phyloP scores from a whole-genome alignment of 495 filamentous ascomycete species.

The Cercophora sp. region DNA sequence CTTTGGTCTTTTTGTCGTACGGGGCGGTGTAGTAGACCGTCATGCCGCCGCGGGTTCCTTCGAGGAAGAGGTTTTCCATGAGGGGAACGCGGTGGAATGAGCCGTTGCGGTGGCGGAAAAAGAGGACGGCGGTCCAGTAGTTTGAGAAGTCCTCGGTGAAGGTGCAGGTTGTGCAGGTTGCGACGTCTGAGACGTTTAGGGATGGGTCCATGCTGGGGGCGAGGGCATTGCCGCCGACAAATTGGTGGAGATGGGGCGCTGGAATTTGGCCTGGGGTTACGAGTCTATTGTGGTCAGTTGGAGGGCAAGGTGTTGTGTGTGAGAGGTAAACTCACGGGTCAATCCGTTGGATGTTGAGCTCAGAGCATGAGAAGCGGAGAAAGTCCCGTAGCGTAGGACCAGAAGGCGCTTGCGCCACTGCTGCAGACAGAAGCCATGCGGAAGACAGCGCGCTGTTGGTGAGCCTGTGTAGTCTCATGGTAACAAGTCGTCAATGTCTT shows the following conservation, averaged over 20 bases:
- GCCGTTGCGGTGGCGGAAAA: slow-evolving; percentile 31
- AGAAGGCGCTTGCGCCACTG: too few relatives aligned
- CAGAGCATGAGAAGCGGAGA: slow-evolving; percentile 57
- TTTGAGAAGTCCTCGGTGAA: slow-evolving; percentile 32
- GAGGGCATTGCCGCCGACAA: slow-evolving; percentile 24
- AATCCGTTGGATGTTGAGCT: slow-evolving; percentile 17
- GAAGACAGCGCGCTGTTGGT: too few relatives aligned
- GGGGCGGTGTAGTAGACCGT: slow-evolving; percentile 38
- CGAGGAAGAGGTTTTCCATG: slow-evolving; percentile 10
- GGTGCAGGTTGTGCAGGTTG: slow-evolving; percentile 28
- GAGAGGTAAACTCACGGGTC: slow-evolving; percentile 12
- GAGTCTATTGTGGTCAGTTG: not conserved
- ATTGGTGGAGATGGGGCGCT: slow-evolving; percentile 21
- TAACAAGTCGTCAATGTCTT: too few relatives aligned
- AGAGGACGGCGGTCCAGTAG: slow-evolving; percentile 38
- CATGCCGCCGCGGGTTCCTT: slow-evolving; percentile 28
- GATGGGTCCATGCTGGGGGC: slow-evolving; percentile 19
- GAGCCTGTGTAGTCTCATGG: too few relatives aligned
- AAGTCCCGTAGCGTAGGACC: too few relatives aligned
- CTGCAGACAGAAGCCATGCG: too few relatives aligned
- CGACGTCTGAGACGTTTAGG: slow-evolving; percentile 19
- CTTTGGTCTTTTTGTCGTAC: slow-evolving; percentile 30
- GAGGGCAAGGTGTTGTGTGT: not conserved
- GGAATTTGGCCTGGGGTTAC: slow-evolving; percentile 10
- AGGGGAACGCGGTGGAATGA: slow-evolving; percentile 35